Conservation (phyloP, 192 early-diverging fungal species). For the Linnemannia zychae region DNA sequence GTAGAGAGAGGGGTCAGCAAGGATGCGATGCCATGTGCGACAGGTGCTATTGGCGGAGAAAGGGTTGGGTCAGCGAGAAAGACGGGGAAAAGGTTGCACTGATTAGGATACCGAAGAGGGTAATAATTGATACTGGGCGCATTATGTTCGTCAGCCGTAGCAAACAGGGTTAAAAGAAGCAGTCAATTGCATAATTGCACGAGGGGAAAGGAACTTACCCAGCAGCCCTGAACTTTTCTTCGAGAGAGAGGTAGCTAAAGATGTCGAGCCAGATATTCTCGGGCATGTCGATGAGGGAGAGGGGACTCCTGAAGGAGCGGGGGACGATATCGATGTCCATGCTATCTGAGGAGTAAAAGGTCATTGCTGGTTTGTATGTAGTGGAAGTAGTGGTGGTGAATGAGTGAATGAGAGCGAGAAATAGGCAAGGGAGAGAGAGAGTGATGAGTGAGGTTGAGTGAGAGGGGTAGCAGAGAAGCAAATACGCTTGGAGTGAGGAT, state of each 20-base stretch:
- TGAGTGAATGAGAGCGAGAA: not conserved
- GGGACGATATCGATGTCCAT: conserved; percentile 31
- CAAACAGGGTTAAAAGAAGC: not conserved
- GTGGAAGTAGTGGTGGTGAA: not conserved
- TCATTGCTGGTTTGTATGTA: not conserved
- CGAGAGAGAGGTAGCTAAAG: conserved; percentile 49
- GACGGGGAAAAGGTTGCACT: not conserved
- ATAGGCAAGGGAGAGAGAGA: not conserved
- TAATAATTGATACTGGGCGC: not conserved
- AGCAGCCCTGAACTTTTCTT: conserved; percentile 45
- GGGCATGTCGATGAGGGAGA: conserved; percentile 30
- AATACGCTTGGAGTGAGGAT: not conserved
- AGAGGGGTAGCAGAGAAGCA: too few species aligned
- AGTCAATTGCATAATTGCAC: not conserved
- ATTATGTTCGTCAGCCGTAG: conserved; percentile 4
- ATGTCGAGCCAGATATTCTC: conserved; percentile 56
- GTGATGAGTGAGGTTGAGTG: not conserved
- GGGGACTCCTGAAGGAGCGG: not conserved
- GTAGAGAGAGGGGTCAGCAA: conserved; percentile 59
- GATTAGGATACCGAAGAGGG: conserved; percentile 1
- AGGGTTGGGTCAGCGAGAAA: not conserved
- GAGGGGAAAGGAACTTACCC: conserved; percentile 19
- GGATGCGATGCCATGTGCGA: conserved; percentile 56
- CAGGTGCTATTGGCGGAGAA: conserved; percentile 43
- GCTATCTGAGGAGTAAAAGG: not conserved